Evolutionary conservation across 2,329 filamentous ascomycete genomes (phyloP), one percentile per base, ranked within the genome.

Genomic region (Venturia oleaginea): DNA sequence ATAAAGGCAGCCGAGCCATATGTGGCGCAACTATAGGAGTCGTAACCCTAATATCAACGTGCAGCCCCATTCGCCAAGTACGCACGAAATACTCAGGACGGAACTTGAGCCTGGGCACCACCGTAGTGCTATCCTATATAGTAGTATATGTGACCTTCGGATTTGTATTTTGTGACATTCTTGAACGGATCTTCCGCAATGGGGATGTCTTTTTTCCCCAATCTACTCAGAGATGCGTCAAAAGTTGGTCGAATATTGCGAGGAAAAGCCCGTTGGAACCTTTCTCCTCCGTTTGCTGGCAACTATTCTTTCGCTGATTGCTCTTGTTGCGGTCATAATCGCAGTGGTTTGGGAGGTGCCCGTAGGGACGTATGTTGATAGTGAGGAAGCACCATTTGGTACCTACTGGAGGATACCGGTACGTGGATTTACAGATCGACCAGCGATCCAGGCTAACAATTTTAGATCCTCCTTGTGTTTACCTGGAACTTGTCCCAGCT

Each of bases 161-260:
- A 15, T n/a, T 32, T 24, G 48, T 54, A 15, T 32, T 32, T 27
- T 54, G 11, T 13, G 22, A 17, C 24, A 24, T 27, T 51, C 7
- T 7, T 27, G 24, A 11, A 2, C n/a, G 8, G n/a, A 17, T 30
- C 24, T 32, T 32, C 48, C 24, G 27, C 48, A 5, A 54, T 32
- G 48, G 15, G 17, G 48, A 7, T 54, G 24, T 15, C 10, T 8
- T 54, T 8, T 54, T 30, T n/a, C 15, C 6, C 24, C 48, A 30
- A 24, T 7, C 24, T 3, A 13, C 19, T 22, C 42, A 22, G 15
- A 22, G 24, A 54, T 54, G 22, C 48, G 48, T 24, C 48, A 30
- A 54, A 54, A 54, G 48, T 22, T 54, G 48, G 24, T 54, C 48
- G 48, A 54, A 15, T 54, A 54, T 19, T 54, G 48, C 48, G 48